phyloP scores from a whole-genome alignment of 139 green algal species.

The Marvania coccoides region DNA sequence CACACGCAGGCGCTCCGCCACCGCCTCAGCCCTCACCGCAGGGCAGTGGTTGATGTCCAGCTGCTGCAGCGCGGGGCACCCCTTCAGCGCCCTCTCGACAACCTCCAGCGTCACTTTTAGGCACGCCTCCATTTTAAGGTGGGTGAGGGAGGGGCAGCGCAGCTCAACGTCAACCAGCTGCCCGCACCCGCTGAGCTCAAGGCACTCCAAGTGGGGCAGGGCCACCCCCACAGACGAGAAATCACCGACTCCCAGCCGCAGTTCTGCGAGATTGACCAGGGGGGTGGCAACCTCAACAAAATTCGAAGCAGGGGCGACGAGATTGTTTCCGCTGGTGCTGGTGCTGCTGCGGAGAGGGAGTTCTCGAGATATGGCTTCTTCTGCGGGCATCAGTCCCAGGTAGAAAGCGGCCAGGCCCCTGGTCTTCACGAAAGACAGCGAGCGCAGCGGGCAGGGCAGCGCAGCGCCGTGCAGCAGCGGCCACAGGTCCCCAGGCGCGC shows the following conservation, averaged over 20 bases:
- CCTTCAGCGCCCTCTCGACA: background rate
- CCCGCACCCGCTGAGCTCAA: constrained; percentile 46
- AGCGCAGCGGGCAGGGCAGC: constrained; percentile 16
- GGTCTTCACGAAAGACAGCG: constrained; percentile 41
- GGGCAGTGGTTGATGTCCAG: constrained; percentile 20
- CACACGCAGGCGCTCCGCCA: too few relatives aligned
- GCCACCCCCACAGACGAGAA: constrained; percentile 16
- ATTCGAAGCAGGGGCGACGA: background rate
- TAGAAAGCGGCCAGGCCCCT: constrained; percentile 26
- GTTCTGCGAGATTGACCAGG: background rate
- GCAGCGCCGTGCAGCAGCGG: constrained; percentile 7
- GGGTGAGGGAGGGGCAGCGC: constrained; percentile 25
- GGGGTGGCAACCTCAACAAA: background rate
- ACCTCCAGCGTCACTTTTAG: background rate
- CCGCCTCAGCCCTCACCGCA: too few relatives aligned
- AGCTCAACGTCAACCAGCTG: constrained; percentile 41
- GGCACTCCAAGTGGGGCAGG: constrained; percentile 28
- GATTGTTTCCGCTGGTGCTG: background rate
- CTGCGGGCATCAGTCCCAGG: constrained; percentile 32
- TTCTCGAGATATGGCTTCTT: background rate
- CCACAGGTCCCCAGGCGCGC: constrained; percentile 36
- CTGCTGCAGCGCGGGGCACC: background rate
- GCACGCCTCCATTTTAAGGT: constrained; percentile 3
- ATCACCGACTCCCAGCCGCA: background rate
- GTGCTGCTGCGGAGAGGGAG: background rate